Evolutionary conservation across 768 basidiomycete species (phyloP), one percentile per base, ranked within the genome.

Genomic region (Dendrothele bispora): DNA sequence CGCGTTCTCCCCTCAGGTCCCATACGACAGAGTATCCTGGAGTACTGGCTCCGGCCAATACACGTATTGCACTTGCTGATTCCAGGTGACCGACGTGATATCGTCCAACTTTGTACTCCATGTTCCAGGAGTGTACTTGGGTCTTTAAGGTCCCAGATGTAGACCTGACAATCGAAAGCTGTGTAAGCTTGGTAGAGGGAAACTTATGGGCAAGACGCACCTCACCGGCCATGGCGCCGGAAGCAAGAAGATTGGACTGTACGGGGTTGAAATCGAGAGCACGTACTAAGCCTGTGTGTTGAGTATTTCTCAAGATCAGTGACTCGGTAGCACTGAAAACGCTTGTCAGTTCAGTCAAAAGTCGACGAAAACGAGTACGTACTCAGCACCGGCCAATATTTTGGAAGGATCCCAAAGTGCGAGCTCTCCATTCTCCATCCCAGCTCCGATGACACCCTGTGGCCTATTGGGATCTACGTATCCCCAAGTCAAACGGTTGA

Each of bases 21-120:
- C 94, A 98, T 2, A 99, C 94, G 25, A 97, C 91, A 1, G 95
- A 97, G 65, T 88, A 94, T 3, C 97, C 97, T 0, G 91, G 91
- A 55, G 86, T 92, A 48, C 92, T 95, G 0, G 93, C 86, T 2
- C 94, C 91, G 11, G 94, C 95, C 41, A 99, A 85, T n/a, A n/a
- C 41, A 98, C 89, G 59, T 93, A 89, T 34, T 89, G 86, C 10
- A 97, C 93, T 49, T 94, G 90, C 38, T 86, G 85, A 69, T 98
- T 99, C 97, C 97, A 98, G 15, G 91, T 85, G 35, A 98, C 79
- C 1, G 92, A 83, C 2, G 95, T 95, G 60, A 98, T 91, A 63
- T 97, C 94, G 51, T 95, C 91, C 21, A 98, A 81, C 62, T 95
- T 95, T 18, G 85, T 84, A 59, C 81, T 87, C 39, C 84, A 80